Evolutionary conservation across 2,329 filamentous ascomycete genomes (phyloP), one percentile per base, ranked within the genome.

Genomic region (Lachnellula subtilissima): DNA sequence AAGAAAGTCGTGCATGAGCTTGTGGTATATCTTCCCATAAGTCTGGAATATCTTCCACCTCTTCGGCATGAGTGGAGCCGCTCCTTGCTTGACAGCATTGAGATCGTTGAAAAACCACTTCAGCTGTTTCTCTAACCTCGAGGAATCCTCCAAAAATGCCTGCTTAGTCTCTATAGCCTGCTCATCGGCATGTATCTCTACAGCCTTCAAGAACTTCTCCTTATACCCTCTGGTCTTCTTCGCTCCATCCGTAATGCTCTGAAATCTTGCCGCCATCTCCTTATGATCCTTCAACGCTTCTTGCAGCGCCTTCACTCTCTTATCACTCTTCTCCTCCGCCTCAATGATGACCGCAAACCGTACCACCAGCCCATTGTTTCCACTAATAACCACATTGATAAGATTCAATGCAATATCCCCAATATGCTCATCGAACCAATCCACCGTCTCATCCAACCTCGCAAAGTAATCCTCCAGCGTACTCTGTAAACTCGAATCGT

Each of bases 31-130:
- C 66, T 88, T 83, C 57, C 86, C 87, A 72, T 96, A 99, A 1
- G 89, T 94, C 70, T 88, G 86, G 75, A 92, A 88, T 48, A 99
- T 96, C 69, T 88, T 92, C 94, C 94, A 99, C 72, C 94, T 96
- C 74, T 89, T 93, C 8, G 95, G 94, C 84, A 97, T 92, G 52
- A 99, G 79, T 28, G 84, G 83, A 58, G 88, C 84, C 89, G 99
- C 96, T 68, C 94, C 93, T 60, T 95, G 81, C 72, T 93, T 91
- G 69, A 97, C 93, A 3, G 91, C 91, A 72, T 95, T 96, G 39
- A 99, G 81, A 71, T 99, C 93, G 75, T 97, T 97, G 76, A 97
- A 99, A 74, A 86, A 99, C 94, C 94, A 99, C 68, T 89, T 89
- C 74, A 96, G 84, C 62, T 83, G 85, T 76, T 96, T 96, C 61